Evolutionary conservation across 257 asterid species (phyloP).

Genomic region (Solanum medicagineum): DNA sequence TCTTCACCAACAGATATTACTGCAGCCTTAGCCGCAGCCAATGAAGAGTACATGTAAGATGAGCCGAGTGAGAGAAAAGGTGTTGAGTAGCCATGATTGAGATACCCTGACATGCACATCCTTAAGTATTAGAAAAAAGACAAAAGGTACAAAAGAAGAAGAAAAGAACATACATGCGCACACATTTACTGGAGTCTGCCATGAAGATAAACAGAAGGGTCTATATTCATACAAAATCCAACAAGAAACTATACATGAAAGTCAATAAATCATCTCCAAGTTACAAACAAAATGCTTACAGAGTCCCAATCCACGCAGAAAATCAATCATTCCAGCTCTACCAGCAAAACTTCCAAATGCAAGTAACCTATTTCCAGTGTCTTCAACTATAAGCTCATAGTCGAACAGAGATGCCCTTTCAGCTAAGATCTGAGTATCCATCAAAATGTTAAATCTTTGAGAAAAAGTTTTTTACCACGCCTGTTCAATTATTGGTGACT

Average conservation of each 20-base stretch:
- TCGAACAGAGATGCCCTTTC: slow-evolving; percentile 78
- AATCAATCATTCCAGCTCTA: slow-evolving; percentile 86
- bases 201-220: background rate
- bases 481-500: background rate
- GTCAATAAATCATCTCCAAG: background rate
- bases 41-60: slow-evolving; percentile 90
- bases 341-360: slow-evolving; percentile 97
- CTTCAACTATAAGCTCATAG: slow-evolving; percentile 90
- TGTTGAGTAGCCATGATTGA: slow-evolving; percentile 85
- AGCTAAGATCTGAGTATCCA: slow-evolving; percentile 43
- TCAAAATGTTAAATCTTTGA: background rate
- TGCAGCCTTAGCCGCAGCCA: slow-evolving; percentile 96
- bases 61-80: slow-evolving; percentile 86
- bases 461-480: background rate
- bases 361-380: slow-evolving; percentile 69
- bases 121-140: background rate
- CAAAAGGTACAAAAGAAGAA: background rate
- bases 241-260: background rate
- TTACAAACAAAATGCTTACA: slow-evolving; percentile 26
- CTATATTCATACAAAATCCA: background rate
- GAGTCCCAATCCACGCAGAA: slow-evolving; percentile 74
- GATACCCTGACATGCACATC: slow-evolving; percentile 50
- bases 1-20: slow-evolving; percentile 94
- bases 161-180: background rate
- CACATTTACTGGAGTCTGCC: background rate